Evolutionary conservation across 495 filamentous ascomycete species (phyloP), one percentile per base, ranked within the genome.

Genomic region (Evernia prunastri): DNA sequence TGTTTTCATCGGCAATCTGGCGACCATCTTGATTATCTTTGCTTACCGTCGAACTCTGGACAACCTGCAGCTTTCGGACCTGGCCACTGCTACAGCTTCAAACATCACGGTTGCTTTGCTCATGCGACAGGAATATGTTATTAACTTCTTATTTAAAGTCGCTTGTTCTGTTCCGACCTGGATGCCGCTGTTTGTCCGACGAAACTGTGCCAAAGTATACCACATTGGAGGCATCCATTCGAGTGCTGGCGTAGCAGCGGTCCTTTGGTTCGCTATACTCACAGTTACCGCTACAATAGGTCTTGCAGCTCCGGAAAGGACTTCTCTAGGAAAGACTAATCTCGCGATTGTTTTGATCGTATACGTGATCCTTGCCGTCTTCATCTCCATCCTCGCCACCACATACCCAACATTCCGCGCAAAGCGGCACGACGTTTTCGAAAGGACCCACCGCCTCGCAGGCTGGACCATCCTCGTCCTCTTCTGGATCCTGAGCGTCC

Each of bases 361-460:
- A 58, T 61, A 61, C 37, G 15, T 68, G 17, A 65, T 71, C 11
- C 39, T 75, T 10, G n/a, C 65, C 9, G 62, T 79, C 20, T 62
- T 79, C 36, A 27, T 74, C 15, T 59, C 63, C 12, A 77, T 79
- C 67, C 64, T 80, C 47, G 64, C 66, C 11, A 71, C 76, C 23
- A 71, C 73, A 13, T 72, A 79, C 68, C 87, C 87, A 0, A 58
- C 70, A 1, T 67, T 88, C 18, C 81, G 87, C 20, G 72, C 75
- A 33, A 74, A 70, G 27, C 74, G 76, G 60, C 87, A 90, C 71
- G 82, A 90, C 75, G 75, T 78, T 59, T 91, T 89, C 67, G 87
- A 91, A 72, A 74, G 77, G 57, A 80, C 82, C 57, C 87, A 91
- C 69, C 82, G 87, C 25, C 89, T 84, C 68, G 80, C 80, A 29